phyloP scores from a whole-genome alignment of 768 basidiomycete genomes.

The Thelephora aurantiotincta region DNA sequence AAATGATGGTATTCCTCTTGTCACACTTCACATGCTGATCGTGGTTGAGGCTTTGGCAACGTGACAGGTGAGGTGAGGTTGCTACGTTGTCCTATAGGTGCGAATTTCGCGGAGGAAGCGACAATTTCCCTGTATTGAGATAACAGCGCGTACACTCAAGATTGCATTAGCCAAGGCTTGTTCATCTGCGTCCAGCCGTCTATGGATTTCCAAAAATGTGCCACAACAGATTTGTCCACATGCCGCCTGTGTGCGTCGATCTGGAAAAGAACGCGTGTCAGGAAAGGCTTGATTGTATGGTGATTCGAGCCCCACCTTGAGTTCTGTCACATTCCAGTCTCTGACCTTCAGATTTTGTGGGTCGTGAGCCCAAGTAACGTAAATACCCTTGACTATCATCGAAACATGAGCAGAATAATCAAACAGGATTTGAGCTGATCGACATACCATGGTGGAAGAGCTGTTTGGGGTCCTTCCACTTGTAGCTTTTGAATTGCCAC shows the following conservation, averaged over 20 bases:
- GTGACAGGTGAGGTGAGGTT: too few relatives aligned
- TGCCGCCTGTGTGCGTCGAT: slow-evolving; percentile 85
- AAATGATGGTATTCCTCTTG: too few relatives aligned
- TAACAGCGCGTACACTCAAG: too few relatives aligned
- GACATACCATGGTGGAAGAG: slow-evolving; percentile 83
- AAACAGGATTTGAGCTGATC: not conserved
- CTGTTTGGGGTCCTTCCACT: slow-evolving; percentile 87
- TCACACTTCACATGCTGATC: too few relatives aligned
- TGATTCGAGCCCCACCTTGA: slow-evolving; percentile 44
- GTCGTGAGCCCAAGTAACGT: slow-evolving; percentile 91
- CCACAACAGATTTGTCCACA: slow-evolving; percentile 87
- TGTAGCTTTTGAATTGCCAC: slow-evolving; percentile 96
- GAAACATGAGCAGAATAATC: not conserved
- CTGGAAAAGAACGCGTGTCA: slow-evolving; percentile 25
- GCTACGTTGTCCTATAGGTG: too few relatives aligned
- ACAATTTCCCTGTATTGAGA: too few relatives aligned
- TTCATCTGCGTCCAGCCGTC: slow-evolving; percentile 75
- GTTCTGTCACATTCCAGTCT: slow-evolving; percentile 95
- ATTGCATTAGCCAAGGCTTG: slow-evolving; percentile 51
- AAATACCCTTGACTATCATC: slow-evolving; percentile 77
- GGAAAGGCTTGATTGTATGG: not conserved
- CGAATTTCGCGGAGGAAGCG: too few relatives aligned
- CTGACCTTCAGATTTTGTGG: slow-evolving; percentile 79
- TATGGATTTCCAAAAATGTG: slow-evolving; percentile 89
- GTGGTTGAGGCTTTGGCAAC: too few relatives aligned